These are phyloP conservation scores for Aspergillus fumigatiaffinis DNA, from an alignment of 2,329 filamentous ascomycete genomes.

Conservation along the genomic window DNA sequence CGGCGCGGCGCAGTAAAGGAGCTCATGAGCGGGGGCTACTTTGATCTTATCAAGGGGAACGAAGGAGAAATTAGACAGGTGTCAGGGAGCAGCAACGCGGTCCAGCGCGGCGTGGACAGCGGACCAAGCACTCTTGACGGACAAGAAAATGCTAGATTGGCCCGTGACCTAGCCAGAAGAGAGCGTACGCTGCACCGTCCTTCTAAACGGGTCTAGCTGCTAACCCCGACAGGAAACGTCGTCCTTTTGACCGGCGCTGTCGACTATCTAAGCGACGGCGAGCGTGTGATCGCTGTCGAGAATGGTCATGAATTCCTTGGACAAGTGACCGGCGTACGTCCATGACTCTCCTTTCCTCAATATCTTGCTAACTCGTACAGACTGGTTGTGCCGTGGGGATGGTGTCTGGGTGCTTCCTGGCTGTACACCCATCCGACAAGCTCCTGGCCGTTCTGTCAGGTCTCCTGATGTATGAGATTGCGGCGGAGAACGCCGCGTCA, in stretches of 20 bases:
- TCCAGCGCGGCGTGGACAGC: slow-evolving; percentile 84
- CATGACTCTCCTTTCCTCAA: not conserved
- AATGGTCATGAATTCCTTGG: slow-evolving; percentile 67
- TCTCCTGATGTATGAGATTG: slow-evolving; percentile 72
- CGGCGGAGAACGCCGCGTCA: slow-evolving; percentile 62
- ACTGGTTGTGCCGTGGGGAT: slow-evolving; percentile 85
- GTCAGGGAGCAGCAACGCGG: slow-evolving; percentile 52
- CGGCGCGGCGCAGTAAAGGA: slow-evolving; percentile 67
- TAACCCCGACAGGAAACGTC: slow-evolving; percentile 48
- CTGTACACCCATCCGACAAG: slow-evolving; percentile 59
- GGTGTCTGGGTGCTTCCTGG: slow-evolving; percentile 70
- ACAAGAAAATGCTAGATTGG: slow-evolving; percentile 59
- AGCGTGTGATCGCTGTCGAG: slow-evolving; percentile 60
- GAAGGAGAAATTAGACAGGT: slow-evolving; percentile 80
- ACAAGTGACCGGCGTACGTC: slow-evolving; percentile 43
- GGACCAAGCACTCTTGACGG: slow-evolving; percentile 52
- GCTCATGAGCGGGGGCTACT: slow-evolving; percentile 70
- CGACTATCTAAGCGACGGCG: slow-evolving; percentile 75
- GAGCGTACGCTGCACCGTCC: slow-evolving; percentile 44
- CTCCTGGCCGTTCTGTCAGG: slow-evolving; percentile 71
- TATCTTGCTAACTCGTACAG: slow-evolving; percentile 18
- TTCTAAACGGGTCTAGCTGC: not conserved
- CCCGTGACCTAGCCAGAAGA: slow-evolving; percentile 61
- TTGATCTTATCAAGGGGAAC: slow-evolving; percentile 91
- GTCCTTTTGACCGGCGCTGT: slow-evolving; percentile 77